Evolutionary conservation across 495 filamentous ascomycete genomes (phyloP), one percentile per base, ranked within the genome.

Genomic region (Hypoxylon perforatum): DNA sequence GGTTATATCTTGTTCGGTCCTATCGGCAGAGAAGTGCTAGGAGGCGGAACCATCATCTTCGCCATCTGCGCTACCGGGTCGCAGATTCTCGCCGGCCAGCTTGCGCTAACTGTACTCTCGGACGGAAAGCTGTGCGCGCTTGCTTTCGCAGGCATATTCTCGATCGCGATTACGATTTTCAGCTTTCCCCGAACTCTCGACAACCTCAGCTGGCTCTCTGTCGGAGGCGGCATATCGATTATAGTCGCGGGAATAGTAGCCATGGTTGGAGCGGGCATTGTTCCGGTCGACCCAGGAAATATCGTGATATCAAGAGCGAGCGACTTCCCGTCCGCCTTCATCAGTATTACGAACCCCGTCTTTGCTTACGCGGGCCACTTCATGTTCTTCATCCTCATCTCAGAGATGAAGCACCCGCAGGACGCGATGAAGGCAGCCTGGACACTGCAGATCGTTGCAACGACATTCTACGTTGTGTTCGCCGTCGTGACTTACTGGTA

Each of bases 1-100:
- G 85, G 87, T 3, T 73, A 84, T 19, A 79, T 92, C 35, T 73
- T 90, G 5, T 77, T 85, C 58, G 87, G 88, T 0, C 69, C 73
- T 0, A 63, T 86, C 25, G 87, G 88, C 0, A 83, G 85, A 22
- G 86, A 89, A 55, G 70, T 91, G 17, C 75, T 88, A 49, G 86
- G 84, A 4, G 74, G 77, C 15, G 83, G 78, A 3, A 85, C 86
- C 64, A 78, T 87, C 45, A 72, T 90, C 28, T 88, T 92, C 71
- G 80, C 91, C 28, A 73, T 92, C 15, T 91, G 91, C 75, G 81
- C 89, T 58, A 90, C 91, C 80, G 88, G 82, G 3, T 86, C 85
- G 14, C 89, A 92, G 54, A 79, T 92, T 12, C 77, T 91, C 5
- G 85, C 85, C 0, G 90, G 90, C 58, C 81, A 82, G 5, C 85